phyloP scores from a whole-genome alignment of 1,284 basidiomycete species.

The Cryptococcus amylolentus region DNA sequence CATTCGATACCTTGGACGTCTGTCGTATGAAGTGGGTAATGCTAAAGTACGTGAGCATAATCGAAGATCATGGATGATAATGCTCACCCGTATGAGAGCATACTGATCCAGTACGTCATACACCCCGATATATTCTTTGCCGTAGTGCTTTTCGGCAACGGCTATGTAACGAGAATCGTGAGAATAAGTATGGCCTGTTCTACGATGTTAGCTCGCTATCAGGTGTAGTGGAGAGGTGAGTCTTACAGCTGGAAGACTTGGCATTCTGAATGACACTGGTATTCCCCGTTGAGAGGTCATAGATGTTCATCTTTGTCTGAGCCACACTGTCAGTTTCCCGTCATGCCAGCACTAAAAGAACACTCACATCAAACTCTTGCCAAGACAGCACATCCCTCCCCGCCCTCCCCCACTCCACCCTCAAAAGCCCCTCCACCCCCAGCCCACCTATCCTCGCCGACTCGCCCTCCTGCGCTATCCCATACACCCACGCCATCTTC shows the following conservation, averaged over 20 bases:
- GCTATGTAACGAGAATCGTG: slow-evolving; percentile 74
- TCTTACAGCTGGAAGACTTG: slow-evolving; percentile 12
- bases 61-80: neutral
- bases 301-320: slow-evolving; percentile 73
- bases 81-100: slow-evolving; percentile 67
- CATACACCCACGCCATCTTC: slow-evolving; percentile 57
- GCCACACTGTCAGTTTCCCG: neutral
- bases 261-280: slow-evolving; percentile 48
- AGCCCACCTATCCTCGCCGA: slow-evolving; percentile 59
- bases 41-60: slow-evolving; percentile 51
- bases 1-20: slow-evolving; percentile 71
- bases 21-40: slow-evolving; percentile 73
- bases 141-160: slow-evolving; percentile 76
- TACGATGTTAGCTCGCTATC: neutral
- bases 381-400: slow-evolving; percentile 76
- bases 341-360: slow-evolving; percentile 17
- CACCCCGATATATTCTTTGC: slow-evolving; percentile 75
- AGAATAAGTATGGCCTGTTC: slow-evolving; percentile 69
- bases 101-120: slow-evolving; percentile 70
- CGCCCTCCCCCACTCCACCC: slow-evolving; percentile 79
- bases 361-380: slow-evolving; percentile 78
- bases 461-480: slow-evolving; percentile 59
- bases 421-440: slow-evolving; percentile 75
- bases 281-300: slow-evolving; percentile 66
- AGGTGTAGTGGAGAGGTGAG: neutral